Evolutionary conservation across 2,329 filamentous ascomycete species (phyloP), one percentile per base, ranked within the genome.

Genomic region (Curvularia verruculosa): DNA sequence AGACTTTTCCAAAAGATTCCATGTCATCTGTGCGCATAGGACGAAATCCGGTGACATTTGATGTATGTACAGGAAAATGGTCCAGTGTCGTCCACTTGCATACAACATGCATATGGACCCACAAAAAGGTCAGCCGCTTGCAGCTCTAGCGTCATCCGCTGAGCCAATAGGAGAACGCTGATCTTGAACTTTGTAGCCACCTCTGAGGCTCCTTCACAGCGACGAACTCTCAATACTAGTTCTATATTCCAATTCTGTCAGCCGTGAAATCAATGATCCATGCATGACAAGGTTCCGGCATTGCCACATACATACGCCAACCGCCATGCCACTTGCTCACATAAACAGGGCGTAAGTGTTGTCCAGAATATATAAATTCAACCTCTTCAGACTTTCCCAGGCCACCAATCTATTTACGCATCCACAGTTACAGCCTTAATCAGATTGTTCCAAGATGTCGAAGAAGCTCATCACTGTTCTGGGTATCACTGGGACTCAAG

Each of bases 401-500:
- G 8, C 23, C 23, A 9, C 31, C 3, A 39, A 4, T 28, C 8
- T 12, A 31, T 23, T 8, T 23, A 2, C 6, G 23, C 26, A 31
- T n/a, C 4, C n/a, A 6, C 9, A 18, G 9, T 19, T 12, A 12
- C 43, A 18, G 7, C 26, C 3, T 26, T 13, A 28, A 31, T 15
- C 23, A 39, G 13, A 13, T n/a, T 12, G 21, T 18, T 7, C 3
- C 10, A 47, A 23, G 18, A 54, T 54, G 51, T 18, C 44, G 1
- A 41, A 54, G 12, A 68, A 64, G 28, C 65, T 53, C 43, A 65
- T 69, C 39, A 60, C 57, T 8, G 52, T 69, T 43, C 51, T 64
- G 5, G 63, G 60, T 10, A 56, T 60, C 36, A 69, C 64, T 6
- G 62, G 61, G 3, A 63, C 59, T 12, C 65, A 67, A 50, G 65